These are phyloP conservation scores for Raphanus sativus DNA, from an alignment of 345 rosid genomes.

Conservation along the genomic window DNA sequence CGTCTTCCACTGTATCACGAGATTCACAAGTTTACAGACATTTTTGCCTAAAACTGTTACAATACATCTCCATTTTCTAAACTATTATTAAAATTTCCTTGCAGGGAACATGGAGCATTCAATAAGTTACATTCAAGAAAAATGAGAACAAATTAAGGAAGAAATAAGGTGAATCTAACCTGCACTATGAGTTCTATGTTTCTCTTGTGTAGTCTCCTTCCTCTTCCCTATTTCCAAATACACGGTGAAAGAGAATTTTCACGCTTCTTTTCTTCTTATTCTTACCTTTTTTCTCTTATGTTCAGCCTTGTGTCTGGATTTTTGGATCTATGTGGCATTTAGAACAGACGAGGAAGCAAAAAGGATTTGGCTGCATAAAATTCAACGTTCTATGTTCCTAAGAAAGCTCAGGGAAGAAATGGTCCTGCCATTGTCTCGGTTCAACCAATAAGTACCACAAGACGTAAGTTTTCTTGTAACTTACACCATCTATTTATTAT, in stretches of 20 bases:
- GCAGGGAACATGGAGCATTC: slow-evolving; percentile 18
- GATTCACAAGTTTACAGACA: slow-evolving; percentile 5
- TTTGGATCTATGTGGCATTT: slow-evolving; percentile 4
- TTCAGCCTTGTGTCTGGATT: slow-evolving; percentile 7
- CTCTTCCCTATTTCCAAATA: neutral
- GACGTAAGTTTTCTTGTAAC: slow-evolving; percentile 27
- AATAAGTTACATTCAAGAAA: slow-evolving; percentile 29
- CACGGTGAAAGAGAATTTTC: neutral
- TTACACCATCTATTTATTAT: slow-evolving; percentile 7
- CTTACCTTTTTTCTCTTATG: slow-evolving; percentile 7
- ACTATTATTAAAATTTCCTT: neutral
- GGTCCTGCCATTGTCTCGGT: slow-evolving; percentile 19
- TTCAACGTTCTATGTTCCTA: neutral
- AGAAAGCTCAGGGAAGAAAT: slow-evolving; percentile 19
- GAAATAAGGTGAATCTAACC: slow-evolving; percentile 24
- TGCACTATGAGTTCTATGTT: slow-evolving; percentile 9
- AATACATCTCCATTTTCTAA: slow-evolving; percentile 1
- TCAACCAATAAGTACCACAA: slow-evolving; percentile 5
- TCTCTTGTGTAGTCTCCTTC: slow-evolving; percentile 11
- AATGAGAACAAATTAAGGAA: neutral
- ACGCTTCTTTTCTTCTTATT: slow-evolving; percentile 1
- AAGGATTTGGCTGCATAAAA: slow-evolving; percentile 26
- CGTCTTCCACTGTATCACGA: too few relatives aligned
- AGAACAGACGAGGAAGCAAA: slow-evolving; percentile 31
- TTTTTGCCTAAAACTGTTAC: neutral